phyloP scores from a whole-genome alignment of 352 stramenopile genomes.

The Globisporangium radiosum region DNA sequence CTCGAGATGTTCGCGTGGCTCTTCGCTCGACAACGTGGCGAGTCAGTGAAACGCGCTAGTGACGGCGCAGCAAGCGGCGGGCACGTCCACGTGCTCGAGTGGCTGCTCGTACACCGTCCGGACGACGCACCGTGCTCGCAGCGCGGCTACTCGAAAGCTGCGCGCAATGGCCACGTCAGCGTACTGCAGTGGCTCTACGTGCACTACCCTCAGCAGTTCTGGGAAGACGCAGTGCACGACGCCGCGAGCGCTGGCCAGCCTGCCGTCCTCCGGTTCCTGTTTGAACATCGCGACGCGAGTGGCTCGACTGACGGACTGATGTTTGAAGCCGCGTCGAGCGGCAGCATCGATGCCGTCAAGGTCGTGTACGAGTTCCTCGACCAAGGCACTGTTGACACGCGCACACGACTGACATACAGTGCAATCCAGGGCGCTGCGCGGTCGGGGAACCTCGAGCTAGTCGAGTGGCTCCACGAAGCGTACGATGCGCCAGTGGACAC shows the following conservation, averaged over 20 bases:
- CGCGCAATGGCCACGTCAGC: not conserved
- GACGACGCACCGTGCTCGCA: not conserved
- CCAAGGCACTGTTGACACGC: not conserved
- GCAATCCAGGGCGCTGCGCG: not conserved
- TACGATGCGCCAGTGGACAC: not conserved
- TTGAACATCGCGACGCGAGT: not conserved
- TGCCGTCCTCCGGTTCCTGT: not conserved
- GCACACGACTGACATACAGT: not conserved
- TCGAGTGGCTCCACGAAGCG: not conserved
- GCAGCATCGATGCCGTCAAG: not conserved
- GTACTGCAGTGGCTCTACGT: not conserved
- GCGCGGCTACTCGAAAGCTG: not conserved
- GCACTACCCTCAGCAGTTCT: not conserved
- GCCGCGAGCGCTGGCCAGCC: not conserved
- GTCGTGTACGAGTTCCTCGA: not conserved
- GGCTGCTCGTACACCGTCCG: not conserved
- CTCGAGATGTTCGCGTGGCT: not conserved
- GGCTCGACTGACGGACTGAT: not conserved
- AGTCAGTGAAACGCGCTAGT: not conserved
- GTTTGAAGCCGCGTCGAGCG: not conserved
- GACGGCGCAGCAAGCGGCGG: not conserved
- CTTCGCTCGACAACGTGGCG: not conserved
- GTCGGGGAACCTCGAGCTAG: not conserved
- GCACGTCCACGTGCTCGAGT: not conserved
- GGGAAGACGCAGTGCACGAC: not conserved